Evolutionary conservation across 1,284 basidiomycete species (phyloP).

Genomic region (Agaricales sp.): DNA sequence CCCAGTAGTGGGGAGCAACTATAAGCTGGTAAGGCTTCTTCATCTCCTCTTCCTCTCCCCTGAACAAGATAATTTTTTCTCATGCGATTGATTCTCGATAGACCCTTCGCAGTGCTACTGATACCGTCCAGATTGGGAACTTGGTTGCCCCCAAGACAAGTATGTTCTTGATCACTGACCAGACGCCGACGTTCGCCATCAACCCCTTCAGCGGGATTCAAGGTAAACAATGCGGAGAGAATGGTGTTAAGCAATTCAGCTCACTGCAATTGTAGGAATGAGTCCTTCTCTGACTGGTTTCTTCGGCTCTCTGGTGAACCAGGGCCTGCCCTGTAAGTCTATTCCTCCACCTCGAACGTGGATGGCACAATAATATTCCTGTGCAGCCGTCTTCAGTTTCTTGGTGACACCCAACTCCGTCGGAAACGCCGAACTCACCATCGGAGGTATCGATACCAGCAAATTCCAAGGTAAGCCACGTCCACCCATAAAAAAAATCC

Average conservation of each 20-base stretch:
- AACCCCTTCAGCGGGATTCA: conserved; percentile 26
- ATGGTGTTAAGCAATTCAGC: too few relatives aligned
- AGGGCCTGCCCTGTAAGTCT: conserved; percentile 22
- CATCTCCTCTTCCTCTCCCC: too few relatives aligned
- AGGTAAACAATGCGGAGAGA: conserved; percentile 15
- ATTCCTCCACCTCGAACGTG: not conserved
- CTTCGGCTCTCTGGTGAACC: conserved; percentile 17
- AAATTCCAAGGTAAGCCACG: conserved; percentile 21
- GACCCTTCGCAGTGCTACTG: conserved; percentile 15
- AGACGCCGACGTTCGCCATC: conserved; percentile 22
- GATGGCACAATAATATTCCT: not conserved
- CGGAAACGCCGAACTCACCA: conserved; percentile 27
- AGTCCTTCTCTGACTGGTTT: conserved; percentile 17
- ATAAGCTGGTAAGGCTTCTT: conserved; percentile 15
- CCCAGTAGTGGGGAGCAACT: conserved; percentile 17
- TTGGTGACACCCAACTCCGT: conserved; percentile 25
- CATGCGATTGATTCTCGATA: not conserved
- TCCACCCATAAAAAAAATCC: not conserved
- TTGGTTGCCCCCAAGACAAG: conserved; percentile 15
- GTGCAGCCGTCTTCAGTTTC: conserved; percentile 26
- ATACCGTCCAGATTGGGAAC: conserved; percentile 23
- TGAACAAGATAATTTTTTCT: not conserved
- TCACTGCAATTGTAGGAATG: conserved; percentile 19
- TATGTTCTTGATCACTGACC: conserved; percentile 25
- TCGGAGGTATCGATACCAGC: conserved; percentile 28